phyloP scores from a whole-genome alignment of 1,284 basidiomycete species.

The Melanopsichium pennsylvanicum region DNA sequence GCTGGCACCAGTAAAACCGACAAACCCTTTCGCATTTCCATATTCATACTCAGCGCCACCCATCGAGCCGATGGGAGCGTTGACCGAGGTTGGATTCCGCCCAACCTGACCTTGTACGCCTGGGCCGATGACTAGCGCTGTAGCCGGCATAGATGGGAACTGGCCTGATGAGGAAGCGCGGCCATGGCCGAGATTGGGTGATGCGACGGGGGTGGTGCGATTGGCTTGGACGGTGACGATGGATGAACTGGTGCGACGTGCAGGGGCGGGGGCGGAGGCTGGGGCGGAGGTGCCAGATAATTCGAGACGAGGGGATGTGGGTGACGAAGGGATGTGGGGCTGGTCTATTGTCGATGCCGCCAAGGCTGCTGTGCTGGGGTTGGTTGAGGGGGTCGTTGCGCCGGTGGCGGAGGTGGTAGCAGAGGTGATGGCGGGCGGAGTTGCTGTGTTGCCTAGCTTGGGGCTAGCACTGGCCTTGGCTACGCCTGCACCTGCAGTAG shows the following conservation, averaged over 20 bases:
- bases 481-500: slow-evolving; percentile 1
- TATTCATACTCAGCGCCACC: slow-evolving; percentile 34
- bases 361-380: slow-evolving; percentile 20
- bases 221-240: slow-evolving; percentile 19
- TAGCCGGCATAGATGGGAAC: slow-evolving; percentile 46
- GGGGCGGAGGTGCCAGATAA: slow-evolving; percentile 18
- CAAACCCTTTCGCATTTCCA: slow-evolving; percentile 52
- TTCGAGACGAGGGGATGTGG: slow-evolving; percentile 25
- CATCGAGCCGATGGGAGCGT: slow-evolving; percentile 28
- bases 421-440: neutral
- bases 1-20: slow-evolving; percentile 51
- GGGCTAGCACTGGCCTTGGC: slow-evolving; percentile 24
- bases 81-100: slow-evolving; percentile 24
- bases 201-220: too few relatives aligned
- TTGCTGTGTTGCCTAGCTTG: slow-evolving; percentile 15
- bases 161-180: slow-evolving; percentile 14
- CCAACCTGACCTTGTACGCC: slow-evolving; percentile 60
- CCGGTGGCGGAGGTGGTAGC: neutral
- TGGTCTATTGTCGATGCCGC: slow-evolving; percentile 28
- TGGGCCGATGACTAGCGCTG: slow-evolving; percentile 59
- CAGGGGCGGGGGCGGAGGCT: neutral
- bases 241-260: slow-evolving; percentile 21
- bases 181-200: too few relatives aligned
- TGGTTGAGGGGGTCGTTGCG: slow-evolving; percentile 1
- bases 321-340: slow-evolving; percentile 16